These are phyloP conservation scores for Penicillium sp. DNA, from an alignment of 2,329 filamentous ascomycete genomes.

Conservation along the genomic window DNA sequence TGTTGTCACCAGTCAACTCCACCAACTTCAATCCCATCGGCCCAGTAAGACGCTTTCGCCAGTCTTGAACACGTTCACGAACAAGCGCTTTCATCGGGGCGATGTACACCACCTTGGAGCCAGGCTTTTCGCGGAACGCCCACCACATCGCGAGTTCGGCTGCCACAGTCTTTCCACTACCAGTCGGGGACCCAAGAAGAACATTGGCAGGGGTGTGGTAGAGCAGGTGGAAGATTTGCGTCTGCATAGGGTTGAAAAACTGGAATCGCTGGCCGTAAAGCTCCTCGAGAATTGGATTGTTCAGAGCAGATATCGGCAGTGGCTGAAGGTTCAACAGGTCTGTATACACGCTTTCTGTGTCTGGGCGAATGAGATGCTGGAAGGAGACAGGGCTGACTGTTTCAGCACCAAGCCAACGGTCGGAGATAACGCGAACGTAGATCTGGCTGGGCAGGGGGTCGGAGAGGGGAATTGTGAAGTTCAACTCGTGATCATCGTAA, in stretches of 20 bases:
- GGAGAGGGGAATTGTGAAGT: constrained; percentile 93
- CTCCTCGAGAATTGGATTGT: constrained; percentile 84
- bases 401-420: constrained; percentile 95
- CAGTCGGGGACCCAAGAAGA: constrained; percentile 90
- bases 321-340: constrained; percentile 92
- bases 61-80: constrained; percentile 93
- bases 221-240: constrained; percentile 94
- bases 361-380: constrained; percentile 94
- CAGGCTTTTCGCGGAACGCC: constrained; percentile 92
- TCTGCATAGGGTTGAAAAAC: constrained; percentile 99
- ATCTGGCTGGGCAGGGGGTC: constrained; percentile 95
- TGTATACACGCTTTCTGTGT: constrained; percentile 96
- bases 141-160: constrained; percentile 99
- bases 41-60: constrained; percentile 78
- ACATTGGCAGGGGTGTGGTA: constrained; percentile 94
- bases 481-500: constrained; percentile 94
- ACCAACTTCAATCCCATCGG: constrained; percentile 89
- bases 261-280: constrained; percentile 88
- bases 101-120: constrained; percentile 98
- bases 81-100: constrained; percentile 99
- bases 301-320: constrained; percentile 80
- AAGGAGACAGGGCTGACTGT: constrained; percentile 95
- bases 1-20: constrained; percentile 96
- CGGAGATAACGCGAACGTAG: constrained; percentile 91
- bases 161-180: constrained; percentile 96